Evolutionary conservation across 2,329 filamentous ascomycete species (phyloP), one percentile per base, ranked within the genome.

Genomic region (Xylariaceae sp.): DNA sequence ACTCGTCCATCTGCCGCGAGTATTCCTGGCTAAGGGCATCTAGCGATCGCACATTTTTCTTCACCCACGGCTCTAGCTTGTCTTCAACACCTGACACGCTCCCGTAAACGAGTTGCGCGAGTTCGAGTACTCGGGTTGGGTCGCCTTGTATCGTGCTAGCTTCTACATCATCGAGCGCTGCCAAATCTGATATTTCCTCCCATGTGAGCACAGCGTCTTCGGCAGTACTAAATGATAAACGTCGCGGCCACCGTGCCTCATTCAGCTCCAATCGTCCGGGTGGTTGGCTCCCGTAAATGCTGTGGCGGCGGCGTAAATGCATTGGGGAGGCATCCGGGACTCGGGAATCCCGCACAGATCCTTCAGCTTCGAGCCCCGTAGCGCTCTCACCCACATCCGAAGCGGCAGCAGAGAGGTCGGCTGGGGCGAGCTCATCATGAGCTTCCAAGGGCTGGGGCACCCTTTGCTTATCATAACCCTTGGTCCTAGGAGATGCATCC

Each of bases 221-320:
- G 1, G 84, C 86, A 36, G 84, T 76, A 47, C 83, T 82, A 62
- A 91, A 91, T 4, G 86, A 90, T 52, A 91, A 73, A 35, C 85
- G 79, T 2, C 86, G 80, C 1, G 85, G 80, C 78, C 83, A 88
- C 46, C 78, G 79, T 22, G 74, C 73, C 50, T 86, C 82, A 49
- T 80, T 75, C 2, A 70, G 64, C 6, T 49, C 52, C 2, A 46
- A 66, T 42, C 55, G 63, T 22, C 62, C 57, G 21, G 56, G 48
- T 4, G 63, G 47, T 6, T 61, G 62, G 1, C 62, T 57, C 2
- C 63, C 60, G 4, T 72, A 68, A 32, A 80, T 65, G 56, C 80
- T 85, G 55, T 83, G 76, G 19, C 86, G 80, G 16, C 86, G 79
- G 21, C 77, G 76, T 8, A 88, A 69, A 7, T 73, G 69, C 5